phyloP scores from a whole-genome alignment of 1,284 basidiomycete genomes.

The Caloboletus inedulis region DNA sequence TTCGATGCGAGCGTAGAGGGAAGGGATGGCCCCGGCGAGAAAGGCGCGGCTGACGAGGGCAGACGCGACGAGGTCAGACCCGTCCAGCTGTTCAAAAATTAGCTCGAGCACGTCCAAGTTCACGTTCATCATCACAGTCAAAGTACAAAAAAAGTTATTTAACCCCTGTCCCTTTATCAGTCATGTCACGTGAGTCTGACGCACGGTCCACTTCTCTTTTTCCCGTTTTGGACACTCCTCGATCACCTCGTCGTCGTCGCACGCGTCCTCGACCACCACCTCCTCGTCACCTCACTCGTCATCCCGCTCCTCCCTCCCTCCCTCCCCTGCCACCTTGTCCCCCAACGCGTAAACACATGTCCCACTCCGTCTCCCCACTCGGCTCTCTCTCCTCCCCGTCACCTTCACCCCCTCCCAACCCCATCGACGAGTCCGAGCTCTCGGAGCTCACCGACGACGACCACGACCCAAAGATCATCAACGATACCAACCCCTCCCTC shows the following conservation, averaged over 20 bases:
- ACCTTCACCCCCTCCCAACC: conserved; percentile 37
- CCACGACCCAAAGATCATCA: conserved; percentile 42
- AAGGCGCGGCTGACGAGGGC: conserved; percentile 64
- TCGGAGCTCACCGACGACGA: conserved; percentile 81
- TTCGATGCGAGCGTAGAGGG: conserved; percentile 53
- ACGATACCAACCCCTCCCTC: conserved; percentile 11
- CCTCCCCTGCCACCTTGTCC: neutral
- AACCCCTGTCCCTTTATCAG: neutral
- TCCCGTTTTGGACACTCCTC: conserved; percentile 19
- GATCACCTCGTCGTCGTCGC: conserved; percentile 26
- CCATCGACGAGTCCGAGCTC: conserved; percentile 64
- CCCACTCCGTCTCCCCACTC: conserved; percentile 38
- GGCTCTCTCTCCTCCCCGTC: conserved; percentile 59
- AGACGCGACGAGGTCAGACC: conserved; percentile 54
- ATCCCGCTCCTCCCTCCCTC: neutral
- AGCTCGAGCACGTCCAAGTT: conserved; percentile 68
- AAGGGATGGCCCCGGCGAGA: conserved; percentile 55
- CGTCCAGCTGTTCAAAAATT: conserved; percentile 52
- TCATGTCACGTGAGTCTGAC: conserved; percentile 27
- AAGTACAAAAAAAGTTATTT: conserved; percentile 1
- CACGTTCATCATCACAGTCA: conserved; percentile 43
- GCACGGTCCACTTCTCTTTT: conserved; percentile 23
- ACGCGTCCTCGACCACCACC: conserved; percentile 11
- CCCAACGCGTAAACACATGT: conserved; percentile 9
- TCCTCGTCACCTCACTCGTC: conserved; percentile 4